Base-by-base conservation (phyloP, 768 basidiomycete species). In the Russula olivacea region DNA sequence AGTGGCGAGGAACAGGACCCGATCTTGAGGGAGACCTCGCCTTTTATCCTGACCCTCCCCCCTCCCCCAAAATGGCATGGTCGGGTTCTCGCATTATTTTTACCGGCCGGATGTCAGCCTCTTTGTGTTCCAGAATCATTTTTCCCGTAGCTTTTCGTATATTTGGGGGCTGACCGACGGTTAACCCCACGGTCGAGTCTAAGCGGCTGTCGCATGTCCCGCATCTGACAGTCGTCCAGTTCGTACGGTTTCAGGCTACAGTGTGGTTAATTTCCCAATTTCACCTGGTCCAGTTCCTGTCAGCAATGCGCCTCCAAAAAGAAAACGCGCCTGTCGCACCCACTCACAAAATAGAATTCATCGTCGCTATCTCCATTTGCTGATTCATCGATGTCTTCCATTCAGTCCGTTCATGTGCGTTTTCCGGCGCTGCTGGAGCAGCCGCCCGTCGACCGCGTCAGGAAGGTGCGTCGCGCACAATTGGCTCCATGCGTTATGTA, bases 391-490 rank as follows among this genome's bases (percentile, higher is more conserved):
- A 66, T 70, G 63, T 48, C 64, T 48, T 61, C 57, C 65, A 65
- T 62, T 56, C 60, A 66, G 41, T 21, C 60, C n/a, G 28, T 55
- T 69, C 68, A 56, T 68, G 69, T 77, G 64, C 75, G 68, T 55
- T 77, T 76, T 66, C 66, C 70, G 66, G 67, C 71, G 63, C 61
- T 72, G 60, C 66, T 75, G 58, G 69, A 70, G 58, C 65, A 68
- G 25, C 75, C 75, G 63, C 76, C 69, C 52, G 64, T 65, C 60
- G 71, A 70, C 71, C 76, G 73, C 41, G 71, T 69, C 58, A 70
- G 71, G 64, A 71, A 70, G 71, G 75, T 76, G 65, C 15, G 68
- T 61, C 58, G 51, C 51, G 57, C 32, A 14, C 19, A 2, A 12
- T 15, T 54, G 23, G 55, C 63, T 57, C 57, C 51, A 30, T 41